These are phyloP conservation scores for Colletotrichum eremochloae DNA, from an alignment of 2,329 filamentous ascomycete species.

Conservation along the genomic window DNA sequence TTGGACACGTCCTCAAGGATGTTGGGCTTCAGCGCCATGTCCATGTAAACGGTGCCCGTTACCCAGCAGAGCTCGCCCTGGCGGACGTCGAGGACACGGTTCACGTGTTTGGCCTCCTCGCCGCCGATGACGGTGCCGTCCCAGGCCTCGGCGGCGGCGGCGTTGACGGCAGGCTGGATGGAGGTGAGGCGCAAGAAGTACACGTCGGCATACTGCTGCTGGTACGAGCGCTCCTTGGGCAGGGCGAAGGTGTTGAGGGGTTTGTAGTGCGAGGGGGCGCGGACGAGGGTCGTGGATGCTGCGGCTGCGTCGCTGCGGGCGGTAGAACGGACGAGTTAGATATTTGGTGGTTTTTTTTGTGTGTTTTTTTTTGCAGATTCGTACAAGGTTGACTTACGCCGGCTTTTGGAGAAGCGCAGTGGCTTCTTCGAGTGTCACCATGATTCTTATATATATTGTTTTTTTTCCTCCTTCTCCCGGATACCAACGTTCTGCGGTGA, in stretches of 20 bases:
- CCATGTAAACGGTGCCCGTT: constrained; percentile 94
- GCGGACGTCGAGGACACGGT: constrained; percentile 92
- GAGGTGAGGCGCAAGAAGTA: constrained; percentile 93
- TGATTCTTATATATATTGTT: constrained; percentile 41
- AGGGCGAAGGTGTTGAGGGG: constrained; percentile 82
- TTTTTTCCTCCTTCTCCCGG: constrained; percentile 22
- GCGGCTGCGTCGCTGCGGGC: constrained; percentile 25
- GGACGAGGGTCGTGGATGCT: constrained; percentile 55
- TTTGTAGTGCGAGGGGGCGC: constrained; percentile 73
- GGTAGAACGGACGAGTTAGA: neutral
- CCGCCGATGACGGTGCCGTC: constrained; percentile 81
- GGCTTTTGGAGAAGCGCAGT: constrained; percentile 62
- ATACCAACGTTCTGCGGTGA: neutral
- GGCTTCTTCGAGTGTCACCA: constrained; percentile 61
- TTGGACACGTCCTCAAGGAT: constrained; percentile 95
- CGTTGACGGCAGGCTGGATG: constrained; percentile 86
- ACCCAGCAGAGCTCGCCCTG: constrained; percentile 98
- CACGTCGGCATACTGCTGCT: constrained; percentile 97
- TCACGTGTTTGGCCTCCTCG: constrained; percentile 80
- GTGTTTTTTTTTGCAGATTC: neutral
- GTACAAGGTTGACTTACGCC: constrained; percentile 55
- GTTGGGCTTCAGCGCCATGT: constrained; percentile 95
- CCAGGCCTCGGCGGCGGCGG: constrained; percentile 82
- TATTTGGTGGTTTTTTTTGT: neutral
- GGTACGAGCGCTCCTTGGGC: constrained; percentile 79